A percentile compares a stretch with the other conserved stretches of the same genome.
phyloP scores from a whole-genome alignment of 1,139 yeast genomes.

The Taiozyma sp. region DNA sequence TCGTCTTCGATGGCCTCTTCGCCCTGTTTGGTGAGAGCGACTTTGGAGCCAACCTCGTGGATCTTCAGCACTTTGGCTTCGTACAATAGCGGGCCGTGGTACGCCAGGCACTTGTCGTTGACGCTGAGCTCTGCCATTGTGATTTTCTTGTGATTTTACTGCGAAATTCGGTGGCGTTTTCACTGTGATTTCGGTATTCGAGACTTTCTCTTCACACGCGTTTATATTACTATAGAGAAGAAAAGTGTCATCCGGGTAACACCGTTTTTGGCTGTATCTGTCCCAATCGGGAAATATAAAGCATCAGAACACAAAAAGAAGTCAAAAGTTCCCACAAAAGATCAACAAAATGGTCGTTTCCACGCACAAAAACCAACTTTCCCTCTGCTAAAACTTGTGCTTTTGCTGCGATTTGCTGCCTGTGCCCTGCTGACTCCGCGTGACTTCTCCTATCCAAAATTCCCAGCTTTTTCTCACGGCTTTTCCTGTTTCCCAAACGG shows the following conservation, averaged over 20 bases:
- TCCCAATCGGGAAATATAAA: not conserved
- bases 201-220: too few species aligned
- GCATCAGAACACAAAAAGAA: not conserved
- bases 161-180: too few species aligned
- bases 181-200: too few species aligned
- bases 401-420: not conserved
- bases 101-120: constrained; percentile 67
- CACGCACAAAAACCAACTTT: not conserved
- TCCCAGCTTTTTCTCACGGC: not conserved
- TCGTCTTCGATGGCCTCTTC: constrained; percentile 27
- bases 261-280: too few species aligned
- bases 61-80: constrained; percentile 77
- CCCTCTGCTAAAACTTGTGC: not conserved
- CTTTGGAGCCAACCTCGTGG: constrained; percentile 49
- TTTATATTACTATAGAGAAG: too few species aligned
- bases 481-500: too few species aligned
- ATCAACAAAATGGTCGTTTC: not conserved
- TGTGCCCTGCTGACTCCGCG: not conserved
- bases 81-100: constrained; percentile 86
- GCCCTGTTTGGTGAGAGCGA: constrained; percentile 39
- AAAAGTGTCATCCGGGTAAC: not conserved
- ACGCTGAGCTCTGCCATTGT: constrained; percentile 6
- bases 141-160: too few species aligned
- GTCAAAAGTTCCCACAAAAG: not conserved
- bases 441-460: too few species aligned